A percentile compares a stretch with the other conserved stretches of the same genome.
Conservation (phyloP, 805 yeast genomes). For the Yamadazyma paraphyllophila region DNA sequence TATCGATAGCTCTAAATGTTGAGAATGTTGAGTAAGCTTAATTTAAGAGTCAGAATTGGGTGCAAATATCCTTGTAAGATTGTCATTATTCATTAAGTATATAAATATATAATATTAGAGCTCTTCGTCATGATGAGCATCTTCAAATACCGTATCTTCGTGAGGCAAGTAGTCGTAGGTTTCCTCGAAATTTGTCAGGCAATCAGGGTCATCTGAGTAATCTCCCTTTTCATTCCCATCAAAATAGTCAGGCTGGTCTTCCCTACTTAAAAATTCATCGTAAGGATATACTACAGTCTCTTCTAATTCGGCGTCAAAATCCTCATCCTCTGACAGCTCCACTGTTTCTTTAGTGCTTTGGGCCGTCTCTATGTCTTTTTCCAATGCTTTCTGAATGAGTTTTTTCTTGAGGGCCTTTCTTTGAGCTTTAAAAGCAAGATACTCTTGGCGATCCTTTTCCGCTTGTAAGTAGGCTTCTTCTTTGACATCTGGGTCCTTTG, state of each 20-base stretch:
- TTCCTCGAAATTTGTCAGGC: slow-evolving; percentile 30
- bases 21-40: no score
- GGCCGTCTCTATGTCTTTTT: not conserved
- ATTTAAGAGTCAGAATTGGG: no score
- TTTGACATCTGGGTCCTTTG: slow-evolving; percentile 18
- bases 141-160: slow-evolving; percentile 1
- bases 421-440: slow-evolving; percentile 18
- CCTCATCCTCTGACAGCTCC: slow-evolving; percentile 1
- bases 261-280: slow-evolving; percentile 34
- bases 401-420: slow-evolving; percentile 11
- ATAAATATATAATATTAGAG: not conserved
- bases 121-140: not conserved
- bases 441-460: slow-evolving; percentile 17
- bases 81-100: no score
- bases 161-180: slow-evolving; percentile 25
- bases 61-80: no score
- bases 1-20: no score
- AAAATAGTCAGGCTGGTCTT: slow-evolving; percentile 40
- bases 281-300: slow-evolving; percentile 16
- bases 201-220: slow-evolving; percentile 34
- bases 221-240: slow-evolving; percentile 30
- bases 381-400: slow-evolving; percentile 4
- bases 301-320: not conserved
- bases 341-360: not conserved
- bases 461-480: slow-evolving; percentile 14